These are phyloP conservation scores for Syncephalis plumigaleata DNA, from an alignment of 371 early-diverging fungal genomes.

Conservation along the genomic window DNA sequence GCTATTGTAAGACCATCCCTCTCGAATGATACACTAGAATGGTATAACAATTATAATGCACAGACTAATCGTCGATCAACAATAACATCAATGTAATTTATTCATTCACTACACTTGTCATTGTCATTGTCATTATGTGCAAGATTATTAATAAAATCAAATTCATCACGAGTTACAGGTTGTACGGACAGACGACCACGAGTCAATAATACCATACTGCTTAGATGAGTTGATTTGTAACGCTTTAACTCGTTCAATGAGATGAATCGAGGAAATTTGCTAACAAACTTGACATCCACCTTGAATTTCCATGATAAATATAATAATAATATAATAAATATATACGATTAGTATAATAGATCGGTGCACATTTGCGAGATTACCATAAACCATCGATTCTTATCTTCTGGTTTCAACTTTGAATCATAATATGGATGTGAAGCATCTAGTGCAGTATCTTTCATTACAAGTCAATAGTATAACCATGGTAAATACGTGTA, in stretches of 20 bases:
- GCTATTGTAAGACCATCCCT: conserved; percentile 23
- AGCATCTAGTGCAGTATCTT: conserved; percentile 28
- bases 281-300: conserved; percentile 42
- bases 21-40: conserved; percentile 21
- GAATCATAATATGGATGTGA: conserved; percentile 37
- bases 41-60: conserved; percentile 12
- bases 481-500: not conserved
- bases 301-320: conserved; percentile 1
- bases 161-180: conserved; percentile 31
- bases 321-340: not conserved
- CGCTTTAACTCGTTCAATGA: conserved; percentile 37
- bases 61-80: too few relatives aligned
- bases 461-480: not conserved
- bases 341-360: not conserved
- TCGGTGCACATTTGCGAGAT: not conserved
- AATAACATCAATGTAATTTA: too few relatives aligned
- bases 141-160: conserved; percentile 22
- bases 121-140: conserved; percentile 10
- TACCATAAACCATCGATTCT: conserved; percentile 57
- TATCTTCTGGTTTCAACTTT: conserved; percentile 19
- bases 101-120: not conserved
- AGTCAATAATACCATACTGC: conserved; percentile 34
- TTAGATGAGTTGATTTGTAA: conserved; percentile 27
- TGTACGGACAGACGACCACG: conserved; percentile 49
- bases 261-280: conserved; percentile 27